Base-by-base conservation (phyloP, 345 rosid genomes). In the Microcos paniculata region DNA sequence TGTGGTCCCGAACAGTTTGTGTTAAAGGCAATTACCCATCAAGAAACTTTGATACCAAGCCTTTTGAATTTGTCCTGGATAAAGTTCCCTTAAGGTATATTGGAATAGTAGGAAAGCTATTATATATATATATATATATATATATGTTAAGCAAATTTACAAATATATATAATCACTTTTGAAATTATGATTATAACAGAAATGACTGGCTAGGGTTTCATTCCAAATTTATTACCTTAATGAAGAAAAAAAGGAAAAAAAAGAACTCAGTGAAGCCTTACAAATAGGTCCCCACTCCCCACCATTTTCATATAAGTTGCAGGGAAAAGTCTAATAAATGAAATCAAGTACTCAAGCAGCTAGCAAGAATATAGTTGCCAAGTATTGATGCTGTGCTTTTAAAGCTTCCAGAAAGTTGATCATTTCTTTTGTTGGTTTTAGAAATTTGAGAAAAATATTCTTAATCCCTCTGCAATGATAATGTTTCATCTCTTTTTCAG, bases 11-110 rank as follows among this genome's bases (percentile, higher is more conserved):
- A 7, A 15, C 51, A 19, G 28, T 31, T 45, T 26, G 62, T 26
- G 62, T 65, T 58, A 4, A 72, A 70, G 68, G 73, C 72, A 33
- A 23, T 72, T 76, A 77, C 78, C 18, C n/a, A 67, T 77, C 28
- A 31, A 70, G 80, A 69, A 35, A 45, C 72, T 81, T 38, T 52
- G 62, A 31, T 71, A 6, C 72, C 46, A 18, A 67, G 23, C 75
- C 61, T 62, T 73, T 52, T 9, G 46, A 72, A 76, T 49, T 74
- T 15, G 49, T 64, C 52, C 33, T 52, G 58, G 61, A 62, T 1
- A 49, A n/a, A 24, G 21, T 62, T 59, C 42, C 19, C 55, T 19
- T 23, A 19, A 51, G 28, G 73, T 19, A 51, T 52, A 70, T 51
- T 31, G 31, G 0, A 4, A 23, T 24, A 4, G 9, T 11, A 56